Evolutionary conservation across 75 land plant genomes (phyloP).

Genomic region (Pseudotsuga menziesii): DNA sequence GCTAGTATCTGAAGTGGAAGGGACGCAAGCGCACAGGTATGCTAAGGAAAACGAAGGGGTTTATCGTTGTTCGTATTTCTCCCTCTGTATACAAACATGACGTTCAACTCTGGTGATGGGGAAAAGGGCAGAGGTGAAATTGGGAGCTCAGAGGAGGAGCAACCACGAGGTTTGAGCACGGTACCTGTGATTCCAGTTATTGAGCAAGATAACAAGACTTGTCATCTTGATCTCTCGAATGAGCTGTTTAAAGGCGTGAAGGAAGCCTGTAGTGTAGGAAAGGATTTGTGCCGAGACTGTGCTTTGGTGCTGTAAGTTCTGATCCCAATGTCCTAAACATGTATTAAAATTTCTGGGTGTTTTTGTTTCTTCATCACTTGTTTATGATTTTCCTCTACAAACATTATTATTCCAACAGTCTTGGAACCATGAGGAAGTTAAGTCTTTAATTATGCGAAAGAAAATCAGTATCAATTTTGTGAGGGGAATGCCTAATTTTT

Average conservation of each 20-base stretch:
- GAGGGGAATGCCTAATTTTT: not conserved
- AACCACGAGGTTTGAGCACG: conserved; percentile 3
- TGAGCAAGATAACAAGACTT: conserved; percentile 24
- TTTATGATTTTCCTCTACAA: too few relatives aligned
- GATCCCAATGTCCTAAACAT: not conserved
- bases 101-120: too few relatives aligned
- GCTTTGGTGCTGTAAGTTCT: conserved; percentile 74
- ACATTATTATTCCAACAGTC: not conserved
- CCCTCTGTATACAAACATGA: too few relatives aligned
- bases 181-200: conserved; percentile 54
- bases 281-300: conserved; percentile 69
- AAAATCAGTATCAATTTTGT: too few relatives aligned
- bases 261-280: conserved; percentile 51
- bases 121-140: too few relatives aligned
- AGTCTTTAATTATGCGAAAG: not conserved
- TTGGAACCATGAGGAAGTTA: not conserved
- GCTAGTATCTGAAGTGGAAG: too few relatives aligned
- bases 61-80: too few relatives aligned
- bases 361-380: too few relatives aligned
- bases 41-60: too few relatives aligned
- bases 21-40: too few relatives aligned
- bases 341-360: not conserved
- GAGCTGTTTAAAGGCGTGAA: conserved; percentile 72
- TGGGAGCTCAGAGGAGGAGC: too few relatives aligned
- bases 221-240: conserved; percentile 56